These are phyloP conservation scores for Monosporascus sp. DNA, from an alignment of 2,329 filamentous ascomycete species.

Conservation along the genomic window DNA sequence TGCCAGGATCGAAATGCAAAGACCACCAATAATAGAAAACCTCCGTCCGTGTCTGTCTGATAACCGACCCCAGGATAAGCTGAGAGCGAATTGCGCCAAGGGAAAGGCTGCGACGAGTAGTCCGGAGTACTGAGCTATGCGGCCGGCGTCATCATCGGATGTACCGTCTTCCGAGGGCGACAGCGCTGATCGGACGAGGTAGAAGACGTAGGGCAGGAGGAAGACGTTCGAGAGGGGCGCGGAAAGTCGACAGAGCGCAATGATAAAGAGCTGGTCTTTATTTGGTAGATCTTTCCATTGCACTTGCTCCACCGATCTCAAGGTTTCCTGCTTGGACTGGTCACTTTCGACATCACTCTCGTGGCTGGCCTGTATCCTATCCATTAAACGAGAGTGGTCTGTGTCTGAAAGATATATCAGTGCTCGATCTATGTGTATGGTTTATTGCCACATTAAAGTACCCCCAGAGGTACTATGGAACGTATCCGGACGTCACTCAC, in stretches of 20 bases:
- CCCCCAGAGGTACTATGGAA: too few relatives aligned
- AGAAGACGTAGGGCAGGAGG: conserved; percentile 66
- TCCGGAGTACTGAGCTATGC: conserved; percentile 63
- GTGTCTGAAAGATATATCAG: not conserved
- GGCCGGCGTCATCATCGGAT: conserved; percentile 38
- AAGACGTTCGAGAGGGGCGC: conserved; percentile 65
- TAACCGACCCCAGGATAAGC: conserved; percentile 63
- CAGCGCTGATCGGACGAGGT: conserved; percentile 63
- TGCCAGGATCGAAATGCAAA: conserved; percentile 57
- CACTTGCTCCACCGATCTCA: conserved; percentile 9
- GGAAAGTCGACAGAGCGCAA: conserved; percentile 37
- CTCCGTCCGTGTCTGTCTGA: conserved; percentile 55
- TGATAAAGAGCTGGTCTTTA: conserved; percentile 31
- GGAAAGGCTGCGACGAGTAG: conserved; percentile 64
- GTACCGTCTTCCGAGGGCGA: conserved; percentile 29
- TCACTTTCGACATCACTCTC: conserved; percentile 2
- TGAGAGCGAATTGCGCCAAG: conserved; percentile 63
- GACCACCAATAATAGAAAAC: conserved; percentile 58
- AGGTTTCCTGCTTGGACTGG: not conserved
- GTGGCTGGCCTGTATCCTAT: not conserved
- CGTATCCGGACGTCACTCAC: not conserved
- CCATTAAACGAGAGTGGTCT: not conserved
- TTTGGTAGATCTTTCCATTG: conserved; percentile 32
- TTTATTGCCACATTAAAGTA: too few relatives aligned
- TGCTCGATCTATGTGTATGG: not conserved